Conservation (phyloP, 192 early-diverging fungal genomes). For the Coemansia sp. region DNA sequence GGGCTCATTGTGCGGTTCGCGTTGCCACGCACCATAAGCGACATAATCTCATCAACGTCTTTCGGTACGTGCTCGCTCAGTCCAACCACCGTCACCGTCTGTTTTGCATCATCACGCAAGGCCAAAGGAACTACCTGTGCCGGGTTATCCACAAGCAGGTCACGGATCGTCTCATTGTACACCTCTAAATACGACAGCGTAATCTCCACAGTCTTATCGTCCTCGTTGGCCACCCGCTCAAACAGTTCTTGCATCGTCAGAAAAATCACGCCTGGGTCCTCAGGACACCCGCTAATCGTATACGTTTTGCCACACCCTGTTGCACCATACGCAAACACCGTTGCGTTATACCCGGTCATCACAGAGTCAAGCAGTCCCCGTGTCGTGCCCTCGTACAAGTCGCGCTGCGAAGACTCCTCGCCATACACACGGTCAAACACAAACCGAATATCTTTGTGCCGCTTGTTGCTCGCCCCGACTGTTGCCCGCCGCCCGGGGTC, state of each 20-base stretch:
- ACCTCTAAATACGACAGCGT: conserved; percentile 91
- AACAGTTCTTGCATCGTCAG: conserved; percentile 69
- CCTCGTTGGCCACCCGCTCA: conserved; percentile 36
- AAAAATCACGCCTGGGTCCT: conserved; percentile 69
- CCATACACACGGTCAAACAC: conserved; percentile 78
- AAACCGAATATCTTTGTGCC: conserved; percentile 71
- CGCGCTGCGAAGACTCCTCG: conserved; percentile 66
- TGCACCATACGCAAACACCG: conserved; percentile 86
- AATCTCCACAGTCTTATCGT: conserved; percentile 65
- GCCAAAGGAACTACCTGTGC: conserved; percentile 50
- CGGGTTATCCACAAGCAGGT: conserved; percentile 63
- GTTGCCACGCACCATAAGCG: conserved; percentile 60
- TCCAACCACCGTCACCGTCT: conserved; percentile 70
- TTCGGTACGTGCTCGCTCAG: conserved; percentile 64
- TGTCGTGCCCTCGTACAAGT: conserved; percentile 71
- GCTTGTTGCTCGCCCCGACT: conserved; percentile 58
- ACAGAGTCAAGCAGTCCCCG: conserved; percentile 67
- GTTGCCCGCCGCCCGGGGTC: conserved; percentile 43
- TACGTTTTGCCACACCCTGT: conserved; percentile 88
- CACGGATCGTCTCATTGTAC: conserved; percentile 92
- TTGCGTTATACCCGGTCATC: conserved; percentile 80
- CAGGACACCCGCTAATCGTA: conserved; percentile 69
- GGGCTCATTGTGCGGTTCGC: conserved; percentile 72
- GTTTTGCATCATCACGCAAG: conserved; percentile 71
- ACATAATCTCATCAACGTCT: conserved; percentile 58